phyloP scores from a whole-genome alignment of 768 basidiomycete genomes.

The Tricholoma furcatifolium region DNA sequence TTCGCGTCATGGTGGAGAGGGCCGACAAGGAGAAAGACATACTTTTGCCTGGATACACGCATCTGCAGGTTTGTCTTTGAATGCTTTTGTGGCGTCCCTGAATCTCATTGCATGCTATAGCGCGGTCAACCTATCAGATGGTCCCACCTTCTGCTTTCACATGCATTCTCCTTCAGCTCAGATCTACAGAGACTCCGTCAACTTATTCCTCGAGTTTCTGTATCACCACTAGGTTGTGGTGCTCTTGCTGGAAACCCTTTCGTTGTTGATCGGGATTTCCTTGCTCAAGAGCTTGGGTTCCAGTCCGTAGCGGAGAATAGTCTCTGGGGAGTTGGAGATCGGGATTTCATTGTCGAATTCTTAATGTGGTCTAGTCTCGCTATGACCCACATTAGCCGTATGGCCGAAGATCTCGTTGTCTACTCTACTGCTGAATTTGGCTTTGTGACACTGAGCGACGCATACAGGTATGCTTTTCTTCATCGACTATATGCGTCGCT shows the following conservation, averaged over 20 bases:
- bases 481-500: not conserved
- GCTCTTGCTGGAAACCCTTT: constrained; percentile 98
- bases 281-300: constrained; percentile 90
- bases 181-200: constrained; percentile 86
- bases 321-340: constrained; percentile 93
- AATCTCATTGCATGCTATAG: constrained; percentile 36
- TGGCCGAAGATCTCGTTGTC: constrained; percentile 95
- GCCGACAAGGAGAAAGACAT: constrained; percentile 93
- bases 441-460: constrained; percentile 93
- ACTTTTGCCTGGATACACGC: constrained; percentile 94
- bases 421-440: constrained; percentile 98
- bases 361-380: constrained; percentile 93
- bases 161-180: constrained; percentile 89
- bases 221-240: constrained; percentile 91
- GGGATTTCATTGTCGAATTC: constrained; percentile 97
- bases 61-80: constrained; percentile 70
- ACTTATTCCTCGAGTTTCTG: constrained; percentile 86
- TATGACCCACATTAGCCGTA: constrained; percentile 90
- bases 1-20: constrained; percentile 87
- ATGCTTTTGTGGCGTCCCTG: not conserved
- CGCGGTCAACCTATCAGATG: constrained; percentile 98
- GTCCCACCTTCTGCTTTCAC: constrained; percentile 95
- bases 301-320: constrained; percentile 90
- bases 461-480: constrained; percentile 71
- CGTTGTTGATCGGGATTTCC: constrained; percentile 88